Percentiles rank a stretch among this genome's conserved stretches.
These are phyloP conservation scores for Dictyostelium capitatum DNA, from an alignment of 78 protist genomes.

Conservation along the genomic window DNA sequence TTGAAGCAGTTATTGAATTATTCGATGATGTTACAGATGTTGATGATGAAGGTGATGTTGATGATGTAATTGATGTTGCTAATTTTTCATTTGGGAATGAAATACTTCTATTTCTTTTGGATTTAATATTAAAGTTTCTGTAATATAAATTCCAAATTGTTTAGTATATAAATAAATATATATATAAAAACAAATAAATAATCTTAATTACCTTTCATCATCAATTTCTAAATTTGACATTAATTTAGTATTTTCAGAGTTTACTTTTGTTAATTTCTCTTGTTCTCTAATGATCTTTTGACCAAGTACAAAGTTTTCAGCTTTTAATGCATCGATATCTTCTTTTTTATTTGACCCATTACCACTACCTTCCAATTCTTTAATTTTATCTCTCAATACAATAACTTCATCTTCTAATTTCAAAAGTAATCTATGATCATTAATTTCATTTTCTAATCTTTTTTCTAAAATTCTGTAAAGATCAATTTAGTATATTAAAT, in stretches of 20 bases:
- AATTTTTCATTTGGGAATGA: conserved; percentile 52
- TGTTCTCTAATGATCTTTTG: conserved; percentile 78
- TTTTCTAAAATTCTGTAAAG: conserved; percentile 42
- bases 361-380: conserved; percentile 59
- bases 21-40: conserved; percentile 25
- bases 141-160: not conserved
- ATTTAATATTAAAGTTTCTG: conserved; percentile 69
- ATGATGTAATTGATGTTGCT: conserved; percentile 1
- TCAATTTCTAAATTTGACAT: conserved; percentile 67
- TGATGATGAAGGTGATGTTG: not conserved
- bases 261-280: conserved; percentile 44
- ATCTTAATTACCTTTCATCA: conserved; percentile 55
- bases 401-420: conserved; percentile 69
- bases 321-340: conserved; percentile 34
- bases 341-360: conserved; percentile 35
- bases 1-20: not conserved
- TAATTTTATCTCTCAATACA: conserved; percentile 41
- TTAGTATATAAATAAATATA: not conserved
- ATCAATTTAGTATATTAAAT: not conserved
- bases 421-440: conserved; percentile 57
- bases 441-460: conserved; percentile 73
- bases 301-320: conserved; percentile 65
- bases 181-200: not conserved
- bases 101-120: conserved; percentile 71
- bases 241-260: conserved; percentile 48